Evolutionary conservation across 768 basidiomycete genomes (phyloP).

Genomic region (Cyclocybe cylindracea): DNA sequence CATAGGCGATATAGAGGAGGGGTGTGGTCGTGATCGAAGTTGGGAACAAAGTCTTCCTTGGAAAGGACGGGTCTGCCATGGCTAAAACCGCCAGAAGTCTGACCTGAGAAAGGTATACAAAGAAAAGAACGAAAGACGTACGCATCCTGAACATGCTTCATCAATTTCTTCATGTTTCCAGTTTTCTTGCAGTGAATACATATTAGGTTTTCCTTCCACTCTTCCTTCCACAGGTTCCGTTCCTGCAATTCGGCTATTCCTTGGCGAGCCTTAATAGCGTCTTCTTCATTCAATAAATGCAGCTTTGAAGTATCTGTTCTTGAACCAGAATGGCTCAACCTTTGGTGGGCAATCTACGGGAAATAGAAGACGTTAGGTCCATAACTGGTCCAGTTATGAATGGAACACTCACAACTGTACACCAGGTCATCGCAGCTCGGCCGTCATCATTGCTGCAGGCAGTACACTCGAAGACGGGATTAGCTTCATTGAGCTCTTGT

Average conservation of each 20-base stretch:
- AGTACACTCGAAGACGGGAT: constrained; percentile 17
- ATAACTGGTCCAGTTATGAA: not conserved
- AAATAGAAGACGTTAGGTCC: no score
- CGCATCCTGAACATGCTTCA: constrained; percentile 3
- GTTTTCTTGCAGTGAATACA: constrained; percentile 5
- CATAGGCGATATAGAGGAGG: not conserved
- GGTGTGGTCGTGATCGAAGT: not conserved
- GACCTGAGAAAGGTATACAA: not conserved
- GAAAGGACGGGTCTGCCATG: not conserved
- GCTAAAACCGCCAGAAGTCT: not conserved
- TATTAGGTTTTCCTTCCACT: not conserved
- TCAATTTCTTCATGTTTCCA: not conserved
- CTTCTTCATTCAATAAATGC: constrained; percentile 1
- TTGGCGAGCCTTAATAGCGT: not conserved
- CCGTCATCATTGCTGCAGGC: constrained; percentile 10
- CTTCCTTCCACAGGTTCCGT: not conserved
- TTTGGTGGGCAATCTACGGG: no score
- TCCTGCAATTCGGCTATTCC: constrained; percentile 5
- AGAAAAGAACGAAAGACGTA: not conserved
- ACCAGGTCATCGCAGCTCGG: constrained; percentile 15
- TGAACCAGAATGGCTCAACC: not conserved
- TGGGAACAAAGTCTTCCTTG: not conserved
- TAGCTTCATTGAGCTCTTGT: not conserved
- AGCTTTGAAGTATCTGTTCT: not conserved
- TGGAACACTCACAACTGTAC: constrained; percentile 7